phyloP scores from a whole-genome alignment of 805 yeast species.

The Jamesozyma jinghongensis region DNA sequence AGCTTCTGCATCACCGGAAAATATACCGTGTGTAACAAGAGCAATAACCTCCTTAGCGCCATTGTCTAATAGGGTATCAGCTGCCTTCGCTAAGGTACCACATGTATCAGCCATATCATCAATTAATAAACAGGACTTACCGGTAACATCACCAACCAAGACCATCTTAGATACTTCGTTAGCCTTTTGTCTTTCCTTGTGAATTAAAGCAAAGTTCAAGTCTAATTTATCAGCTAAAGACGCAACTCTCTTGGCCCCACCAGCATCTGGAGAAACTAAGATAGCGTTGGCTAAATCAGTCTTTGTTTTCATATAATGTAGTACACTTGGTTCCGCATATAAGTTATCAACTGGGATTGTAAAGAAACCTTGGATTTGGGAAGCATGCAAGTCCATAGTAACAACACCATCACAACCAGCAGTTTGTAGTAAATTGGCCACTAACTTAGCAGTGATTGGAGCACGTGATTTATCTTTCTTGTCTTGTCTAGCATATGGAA shows the following conservation, averaged over 20 bases:
- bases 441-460: constrained; percentile 88
- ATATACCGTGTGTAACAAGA: constrained; percentile 91
- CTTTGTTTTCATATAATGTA: constrained; percentile 67
- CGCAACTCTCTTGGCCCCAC: constrained; percentile 97
- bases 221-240: constrained; percentile 87
- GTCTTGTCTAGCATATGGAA: constrained; percentile 96
- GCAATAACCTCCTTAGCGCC: constrained; percentile 85
- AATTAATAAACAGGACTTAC: constrained; percentile 73
- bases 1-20: constrained; percentile 74
- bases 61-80: constrained; percentile 70
- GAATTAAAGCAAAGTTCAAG: constrained; percentile 88
- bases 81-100: constrained; percentile 92
- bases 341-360: constrained; percentile 91
- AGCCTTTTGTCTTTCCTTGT: constrained; percentile 91
- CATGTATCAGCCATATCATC: constrained; percentile 99
- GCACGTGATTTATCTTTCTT: constrained; percentile 94
- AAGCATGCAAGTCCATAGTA: constrained; percentile 94
- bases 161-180: constrained; percentile 95
- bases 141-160: constrained; percentile 85
- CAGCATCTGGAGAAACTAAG: constrained; percentile 95
- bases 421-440: constrained; percentile 84
- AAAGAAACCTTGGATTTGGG: constrained; percentile 96
- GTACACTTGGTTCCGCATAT: constrained; percentile 88
- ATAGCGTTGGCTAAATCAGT: constrained; percentile 51
- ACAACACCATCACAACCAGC: constrained; percentile 95